Conservation (phyloP, 805 yeast genomes). For the Spathaspora passalidarum region DNA sequence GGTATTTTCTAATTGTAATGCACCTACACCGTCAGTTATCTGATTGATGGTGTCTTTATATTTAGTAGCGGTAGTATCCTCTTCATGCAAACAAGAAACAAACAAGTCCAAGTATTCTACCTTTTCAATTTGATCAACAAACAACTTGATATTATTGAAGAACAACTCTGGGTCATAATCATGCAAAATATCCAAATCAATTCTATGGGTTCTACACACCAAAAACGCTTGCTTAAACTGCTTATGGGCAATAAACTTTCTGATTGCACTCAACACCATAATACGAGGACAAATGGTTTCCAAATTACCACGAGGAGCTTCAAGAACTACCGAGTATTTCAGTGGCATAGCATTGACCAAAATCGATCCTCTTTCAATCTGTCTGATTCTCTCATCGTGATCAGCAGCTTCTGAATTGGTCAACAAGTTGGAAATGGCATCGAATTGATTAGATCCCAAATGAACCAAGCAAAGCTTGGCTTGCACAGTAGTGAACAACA, state of each 20-base stretch:
- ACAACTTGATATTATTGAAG: constrained; percentile 56
- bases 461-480: constrained; percentile 81
- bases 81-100: constrained; percentile 80
- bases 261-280: constrained; percentile 81
- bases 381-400: constrained; percentile 79
- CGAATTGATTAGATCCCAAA: constrained; percentile 33
- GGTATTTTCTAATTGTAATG: constrained; percentile 14
- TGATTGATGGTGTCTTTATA: constrained; percentile 66
- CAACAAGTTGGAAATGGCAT: constrained; percentile 2
- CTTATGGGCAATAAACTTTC: constrained; percentile 57
- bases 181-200: constrained; percentile 83
- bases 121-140: constrained; percentile 66
- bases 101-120: constrained; percentile 83
- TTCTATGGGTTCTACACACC: constrained; percentile 86
- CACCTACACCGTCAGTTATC: constrained; percentile 12
- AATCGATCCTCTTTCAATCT: constrained; percentile 89
- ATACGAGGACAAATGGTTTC: constrained; percentile 94
- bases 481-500: constrained; percentile 85
- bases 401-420: constrained; percentile 9
- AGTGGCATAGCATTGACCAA: constrained; percentile 80
- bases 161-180: constrained; percentile 81
- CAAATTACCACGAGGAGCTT: constrained; percentile 94
- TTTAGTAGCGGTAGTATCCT: constrained; percentile 78
- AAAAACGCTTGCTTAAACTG: constrained; percentile 72
- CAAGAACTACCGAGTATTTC: constrained; percentile 75